Conservation (phyloP, 345 rosid species). For the Lumnitzera littorea region DNA sequence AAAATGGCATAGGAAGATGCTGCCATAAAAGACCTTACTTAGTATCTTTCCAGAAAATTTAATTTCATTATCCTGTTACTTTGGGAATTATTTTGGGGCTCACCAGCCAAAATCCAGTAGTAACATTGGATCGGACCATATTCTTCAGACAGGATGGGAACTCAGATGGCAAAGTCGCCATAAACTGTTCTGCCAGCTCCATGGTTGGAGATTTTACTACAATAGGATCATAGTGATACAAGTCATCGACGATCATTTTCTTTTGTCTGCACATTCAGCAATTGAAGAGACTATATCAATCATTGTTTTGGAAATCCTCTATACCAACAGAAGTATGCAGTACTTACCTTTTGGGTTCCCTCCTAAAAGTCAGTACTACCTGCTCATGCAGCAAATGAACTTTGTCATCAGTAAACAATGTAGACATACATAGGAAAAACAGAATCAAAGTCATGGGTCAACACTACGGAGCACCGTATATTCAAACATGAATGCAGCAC, state of each 20-base stretch:
- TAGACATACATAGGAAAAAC: no score
- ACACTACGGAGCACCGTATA: no score
- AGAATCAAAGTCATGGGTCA: no score
- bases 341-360: no score
- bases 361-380: no score
- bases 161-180: conserved; percentile 37
- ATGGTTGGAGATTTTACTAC: conserved; percentile 23
- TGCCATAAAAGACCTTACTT: conserved; percentile 11
- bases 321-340: no score
- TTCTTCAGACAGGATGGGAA: conserved; percentile 48
- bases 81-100: background rate
- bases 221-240: conserved; percentile 14
- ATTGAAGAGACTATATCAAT: no score
- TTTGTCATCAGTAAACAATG: no score
- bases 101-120: conserved; percentile 69
- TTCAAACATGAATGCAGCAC: no score
- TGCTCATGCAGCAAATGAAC: no score
- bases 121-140: conserved; percentile 54
- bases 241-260: conserved; percentile 16
- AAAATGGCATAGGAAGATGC: conserved; percentile 31
- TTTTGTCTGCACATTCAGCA: conserved; percentile 15
- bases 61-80: background rate
- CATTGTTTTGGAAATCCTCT: no score
- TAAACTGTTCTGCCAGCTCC: conserved; percentile 41
- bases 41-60: background rate